These are phyloP conservation scores for Coemansia sp. DNA, from an alignment of 192 early-diverging fungal genomes.

Conservation along the genomic window DNA sequence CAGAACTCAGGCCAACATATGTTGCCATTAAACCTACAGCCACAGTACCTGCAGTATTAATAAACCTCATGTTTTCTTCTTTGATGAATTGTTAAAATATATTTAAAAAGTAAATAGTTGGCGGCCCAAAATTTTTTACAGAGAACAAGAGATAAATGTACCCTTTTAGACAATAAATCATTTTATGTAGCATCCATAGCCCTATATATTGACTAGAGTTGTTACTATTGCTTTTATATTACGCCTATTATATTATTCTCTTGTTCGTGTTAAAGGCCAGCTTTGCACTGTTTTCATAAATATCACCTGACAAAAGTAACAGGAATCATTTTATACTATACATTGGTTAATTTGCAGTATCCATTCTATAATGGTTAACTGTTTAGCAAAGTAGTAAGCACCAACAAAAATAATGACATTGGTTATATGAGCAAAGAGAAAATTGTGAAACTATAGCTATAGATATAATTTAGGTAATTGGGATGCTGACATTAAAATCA, in stretches of 20 bases:
- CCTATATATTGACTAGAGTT: neutral
- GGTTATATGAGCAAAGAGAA: neutral
- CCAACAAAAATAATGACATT: neutral
- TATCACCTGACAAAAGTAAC: neutral
- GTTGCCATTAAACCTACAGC: neutral
- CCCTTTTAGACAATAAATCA: neutral
- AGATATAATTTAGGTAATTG: conserved; percentile 1
- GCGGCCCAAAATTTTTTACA: neutral
- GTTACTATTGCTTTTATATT: neutral
- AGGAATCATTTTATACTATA: neutral
- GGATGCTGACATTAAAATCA: conserved; percentile 6
- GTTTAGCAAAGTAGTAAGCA: neutral
- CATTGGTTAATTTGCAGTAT: neutral
- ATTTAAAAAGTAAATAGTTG: neutral
- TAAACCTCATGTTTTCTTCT: neutral
- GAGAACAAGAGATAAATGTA: neutral
- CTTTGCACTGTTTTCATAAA: neutral
- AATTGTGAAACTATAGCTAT: neutral
- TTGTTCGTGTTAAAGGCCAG: neutral
- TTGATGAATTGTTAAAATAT: neutral
- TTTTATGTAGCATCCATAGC: neutral
- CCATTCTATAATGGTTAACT: conserved; percentile 5
- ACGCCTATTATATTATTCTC: neutral
- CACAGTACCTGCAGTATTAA: neutral
- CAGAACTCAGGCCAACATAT: neutral